A percentile compares a stretch with the other conserved stretches of the same genome.
phyloP scores from a whole-genome alignment of 2,329 filamentous ascomycete species.

The Diaporthe sp. region DNA sequence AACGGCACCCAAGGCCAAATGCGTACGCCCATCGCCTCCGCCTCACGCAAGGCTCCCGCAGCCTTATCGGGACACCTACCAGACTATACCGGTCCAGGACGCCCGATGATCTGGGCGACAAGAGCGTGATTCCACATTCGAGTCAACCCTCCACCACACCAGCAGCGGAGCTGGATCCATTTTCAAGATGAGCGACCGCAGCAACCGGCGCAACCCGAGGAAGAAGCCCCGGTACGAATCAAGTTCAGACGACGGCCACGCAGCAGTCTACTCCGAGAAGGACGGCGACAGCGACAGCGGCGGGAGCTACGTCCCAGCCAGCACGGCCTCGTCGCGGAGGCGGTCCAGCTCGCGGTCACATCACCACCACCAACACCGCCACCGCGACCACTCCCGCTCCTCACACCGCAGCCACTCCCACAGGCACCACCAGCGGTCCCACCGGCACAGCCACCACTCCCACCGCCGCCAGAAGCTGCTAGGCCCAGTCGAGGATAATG shows the following conservation, averaged over 20 bases:
- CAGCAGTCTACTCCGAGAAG: not conserved
- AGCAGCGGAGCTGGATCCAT: not conserved
- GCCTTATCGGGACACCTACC: not conserved
- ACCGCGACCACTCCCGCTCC: not conserved
- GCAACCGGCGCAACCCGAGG: slow-evolving; percentile 25
- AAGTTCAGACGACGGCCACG: not conserved
- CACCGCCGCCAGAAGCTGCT: slow-evolving; percentile 21
- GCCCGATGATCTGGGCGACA: not conserved
- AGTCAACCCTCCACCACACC: not conserved
- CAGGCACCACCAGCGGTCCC: slow-evolving; percentile 5
- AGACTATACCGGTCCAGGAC: not conserved
- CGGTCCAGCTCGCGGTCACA: slow-evolving; percentile 1
- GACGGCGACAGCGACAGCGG: slow-evolving; percentile 33
- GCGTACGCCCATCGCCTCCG: not conserved
- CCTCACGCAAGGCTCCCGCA: slow-evolving; percentile 27
- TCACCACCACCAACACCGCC: not conserved
- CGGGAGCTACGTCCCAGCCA: slow-evolving; percentile 8
- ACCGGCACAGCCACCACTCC: slow-evolving; percentile 18
- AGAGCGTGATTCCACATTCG: not conserved
- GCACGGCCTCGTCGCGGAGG: slow-evolving; percentile 26
- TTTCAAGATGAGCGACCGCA: slow-evolving; percentile 18
- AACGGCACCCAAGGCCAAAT: slow-evolving; percentile 21
- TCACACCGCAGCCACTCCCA: slow-evolving; percentile 21
- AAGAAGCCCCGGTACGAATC: slow-evolving; percentile 18
- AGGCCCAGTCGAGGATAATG: slow-evolving; percentile 11